Conservation (phyloP, 2,329 filamentous ascomycete genomes). For the Magnaporthiopsis incrustans region DNA sequence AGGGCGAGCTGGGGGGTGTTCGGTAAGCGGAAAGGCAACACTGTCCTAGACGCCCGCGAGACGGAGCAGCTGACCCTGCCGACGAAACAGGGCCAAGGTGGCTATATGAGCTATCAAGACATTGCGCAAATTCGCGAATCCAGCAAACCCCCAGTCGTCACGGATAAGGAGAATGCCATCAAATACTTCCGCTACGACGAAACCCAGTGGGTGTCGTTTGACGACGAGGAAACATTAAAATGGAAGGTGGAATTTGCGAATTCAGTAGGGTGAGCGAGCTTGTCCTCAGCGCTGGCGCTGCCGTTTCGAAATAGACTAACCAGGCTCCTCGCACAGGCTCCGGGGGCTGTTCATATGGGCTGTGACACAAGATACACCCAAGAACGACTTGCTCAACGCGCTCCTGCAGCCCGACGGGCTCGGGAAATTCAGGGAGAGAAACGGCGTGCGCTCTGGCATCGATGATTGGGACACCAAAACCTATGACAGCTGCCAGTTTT, state of each 20-base stretch:
- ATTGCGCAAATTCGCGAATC: background rate
- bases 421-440: background rate
- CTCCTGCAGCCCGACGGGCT: slow-evolving; percentile 4
- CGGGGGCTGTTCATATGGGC: slow-evolving; percentile 20
- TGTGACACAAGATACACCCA: slow-evolving; percentile 15
- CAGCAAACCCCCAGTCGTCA: slow-evolving; percentile 1
- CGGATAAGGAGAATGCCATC: slow-evolving; percentile 18
- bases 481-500: background rate
- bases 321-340: slow-evolving; percentile 14
- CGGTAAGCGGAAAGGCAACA: background rate
- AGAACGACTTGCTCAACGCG: slow-evolving; percentile 6
- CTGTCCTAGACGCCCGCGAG: no score
- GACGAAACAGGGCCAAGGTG: background rate
- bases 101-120: slow-evolving; percentile 1
- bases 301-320: no score
- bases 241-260: slow-evolving; percentile 22
- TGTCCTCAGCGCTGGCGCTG: no score
- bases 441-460: background rate
- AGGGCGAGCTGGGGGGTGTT: background rate
- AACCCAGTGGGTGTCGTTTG: slow-evolving; percentile 27
- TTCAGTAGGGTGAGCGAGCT: no score
- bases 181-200: slow-evolving; percentile 20
- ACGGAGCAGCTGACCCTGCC: no score
- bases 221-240: slow-evolving; percentile 24
- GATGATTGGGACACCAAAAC: background rate